These are phyloP conservation scores for Paraphaeosphaeria minitans DNA, from an alignment of 2,329 filamentous ascomycete genomes.

Conservation along the genomic window DNA sequence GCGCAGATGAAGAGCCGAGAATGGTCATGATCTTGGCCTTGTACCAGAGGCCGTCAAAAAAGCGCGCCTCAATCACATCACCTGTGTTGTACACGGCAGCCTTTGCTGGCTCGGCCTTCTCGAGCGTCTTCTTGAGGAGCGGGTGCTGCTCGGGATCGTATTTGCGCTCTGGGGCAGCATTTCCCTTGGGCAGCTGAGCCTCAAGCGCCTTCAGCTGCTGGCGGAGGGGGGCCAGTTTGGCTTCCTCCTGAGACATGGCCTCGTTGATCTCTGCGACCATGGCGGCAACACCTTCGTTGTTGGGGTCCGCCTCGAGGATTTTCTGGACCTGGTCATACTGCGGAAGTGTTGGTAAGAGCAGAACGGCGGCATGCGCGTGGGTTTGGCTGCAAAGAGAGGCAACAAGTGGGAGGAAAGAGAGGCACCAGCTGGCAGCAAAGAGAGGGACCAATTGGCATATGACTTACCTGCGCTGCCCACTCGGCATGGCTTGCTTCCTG, in stretches of 20 bases:
- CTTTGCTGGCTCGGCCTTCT: conserved; percentile 40
- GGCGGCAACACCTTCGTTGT: conserved; percentile 80
- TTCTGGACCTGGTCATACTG: conserved; percentile 69
- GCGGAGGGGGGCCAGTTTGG: conserved; percentile 66
- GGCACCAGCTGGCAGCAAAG: background rate
- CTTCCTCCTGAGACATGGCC: conserved; percentile 78
- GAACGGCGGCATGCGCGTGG: background rate
- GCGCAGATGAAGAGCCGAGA: conserved; percentile 87
- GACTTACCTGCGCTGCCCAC: conserved; percentile 24
- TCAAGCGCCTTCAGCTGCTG: conserved; percentile 70
- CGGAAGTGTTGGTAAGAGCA: background rate
- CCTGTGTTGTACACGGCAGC: conserved; percentile 77
- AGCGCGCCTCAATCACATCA: conserved; percentile 76
- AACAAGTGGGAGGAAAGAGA: no score
- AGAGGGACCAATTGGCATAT: background rate
- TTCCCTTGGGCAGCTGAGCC: conserved; percentile 53
- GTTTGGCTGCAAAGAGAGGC: background rate
- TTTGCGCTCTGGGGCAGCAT: conserved; percentile 55
- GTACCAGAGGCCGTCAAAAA: conserved; percentile 73
- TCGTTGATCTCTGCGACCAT: conserved; percentile 82
- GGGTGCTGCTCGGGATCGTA: conserved; percentile 83
- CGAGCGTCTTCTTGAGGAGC: conserved; percentile 63
- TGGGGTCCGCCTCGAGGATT: conserved; percentile 74
- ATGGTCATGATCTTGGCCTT: conserved; percentile 91
- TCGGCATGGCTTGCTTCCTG: conserved; percentile 25